A percentile compares a stretch with the other conserved stretches of the same genome.
Evolutionary conservation across 441 rosid genomes (phyloP).

Genomic region (Arabidopsis lyrata): DNA sequence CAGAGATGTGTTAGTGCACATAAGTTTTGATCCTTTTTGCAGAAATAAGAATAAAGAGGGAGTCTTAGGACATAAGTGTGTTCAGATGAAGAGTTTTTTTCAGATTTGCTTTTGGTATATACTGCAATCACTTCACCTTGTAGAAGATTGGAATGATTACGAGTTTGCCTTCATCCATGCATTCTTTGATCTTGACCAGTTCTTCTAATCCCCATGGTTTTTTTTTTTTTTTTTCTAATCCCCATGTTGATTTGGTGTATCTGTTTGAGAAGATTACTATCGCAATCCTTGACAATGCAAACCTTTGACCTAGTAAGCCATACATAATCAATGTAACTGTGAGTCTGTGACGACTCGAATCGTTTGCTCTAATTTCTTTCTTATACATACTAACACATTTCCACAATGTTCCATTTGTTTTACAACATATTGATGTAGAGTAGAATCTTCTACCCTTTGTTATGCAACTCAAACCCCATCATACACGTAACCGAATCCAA

Average conservation of each 20-base stretch:
- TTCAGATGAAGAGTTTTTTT: background rate
- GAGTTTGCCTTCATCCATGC: slow-evolving; percentile 7
- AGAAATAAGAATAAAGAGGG: slow-evolving; percentile 23
- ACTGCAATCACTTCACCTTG: background rate
- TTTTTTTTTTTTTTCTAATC: too few relatives aligned
- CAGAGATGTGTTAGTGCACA: slow-evolving; percentile 21
- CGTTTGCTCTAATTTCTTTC: too few relatives aligned
- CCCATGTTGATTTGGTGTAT: background rate
- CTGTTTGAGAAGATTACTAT: background rate
- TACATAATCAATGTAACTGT: too few relatives aligned
- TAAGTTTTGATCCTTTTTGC: slow-evolving; percentile 5
- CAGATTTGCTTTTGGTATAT: background rate
- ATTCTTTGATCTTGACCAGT: background rate
- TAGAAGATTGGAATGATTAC: slow-evolving; percentile 14
- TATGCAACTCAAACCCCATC: too few relatives aligned
- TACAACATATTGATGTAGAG: too few relatives aligned
- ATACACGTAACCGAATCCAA: too few relatives aligned
- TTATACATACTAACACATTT: too few relatives aligned
- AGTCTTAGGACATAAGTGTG: background rate
- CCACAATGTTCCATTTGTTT: too few relatives aligned
- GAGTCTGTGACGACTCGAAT: too few relatives aligned
- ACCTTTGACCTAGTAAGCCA: too few relatives aligned
- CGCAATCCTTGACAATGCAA: background rate
- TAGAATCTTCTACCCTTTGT: too few relatives aligned
- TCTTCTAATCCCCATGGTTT: background rate